Conservation (phyloP, 495 filamentous ascomycete species). For the Talaromyces liani region DNA sequence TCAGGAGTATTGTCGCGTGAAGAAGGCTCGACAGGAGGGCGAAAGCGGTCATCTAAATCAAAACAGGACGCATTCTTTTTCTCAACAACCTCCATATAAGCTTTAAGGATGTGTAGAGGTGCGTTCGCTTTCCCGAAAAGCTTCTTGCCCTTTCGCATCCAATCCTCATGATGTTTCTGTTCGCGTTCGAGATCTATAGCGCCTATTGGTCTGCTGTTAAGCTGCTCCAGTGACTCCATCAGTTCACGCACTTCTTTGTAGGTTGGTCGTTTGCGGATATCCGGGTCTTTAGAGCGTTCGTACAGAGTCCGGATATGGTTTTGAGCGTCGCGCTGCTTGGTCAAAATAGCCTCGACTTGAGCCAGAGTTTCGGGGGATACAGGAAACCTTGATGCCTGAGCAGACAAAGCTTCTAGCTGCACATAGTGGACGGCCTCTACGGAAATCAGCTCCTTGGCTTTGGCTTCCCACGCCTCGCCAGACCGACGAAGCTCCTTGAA, state of each 20-base stretch:
- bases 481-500: conserved; percentile 67
- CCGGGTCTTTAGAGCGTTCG: conserved; percentile 63
- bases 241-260: conserved; percentile 88
- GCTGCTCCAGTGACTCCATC: conserved; percentile 74
- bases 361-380: conserved; percentile 75
- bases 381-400: conserved; percentile 67
- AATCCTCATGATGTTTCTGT: conserved; percentile 94
- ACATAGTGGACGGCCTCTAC: conserved; percentile 87
- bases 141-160: conserved; percentile 99
- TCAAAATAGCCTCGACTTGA: conserved; percentile 83
- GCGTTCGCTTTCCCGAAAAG: conserved; percentile 98
- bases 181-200: conserved; percentile 92
- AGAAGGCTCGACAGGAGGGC: conserved; percentile 84
- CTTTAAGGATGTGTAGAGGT: conserved; percentile 85
- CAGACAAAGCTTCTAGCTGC: conserved; percentile 84
- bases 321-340: conserved; percentile 93
- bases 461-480: conserved; percentile 85
- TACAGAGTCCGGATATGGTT: conserved; percentile 74
- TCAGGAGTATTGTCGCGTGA: conserved; percentile 78
- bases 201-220: conserved; percentile 85
- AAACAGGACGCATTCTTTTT: conserved; percentile 87
- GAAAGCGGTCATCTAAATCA: conserved; percentile 80
- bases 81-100: conserved; percentile 89
- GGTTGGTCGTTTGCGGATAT: conserved; percentile 73
- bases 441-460: conserved; percentile 87